These are phyloP conservation scores for Neonectria sp. DNA, from an alignment of 2,329 filamentous ascomycete species.

Conservation along the genomic window DNA sequence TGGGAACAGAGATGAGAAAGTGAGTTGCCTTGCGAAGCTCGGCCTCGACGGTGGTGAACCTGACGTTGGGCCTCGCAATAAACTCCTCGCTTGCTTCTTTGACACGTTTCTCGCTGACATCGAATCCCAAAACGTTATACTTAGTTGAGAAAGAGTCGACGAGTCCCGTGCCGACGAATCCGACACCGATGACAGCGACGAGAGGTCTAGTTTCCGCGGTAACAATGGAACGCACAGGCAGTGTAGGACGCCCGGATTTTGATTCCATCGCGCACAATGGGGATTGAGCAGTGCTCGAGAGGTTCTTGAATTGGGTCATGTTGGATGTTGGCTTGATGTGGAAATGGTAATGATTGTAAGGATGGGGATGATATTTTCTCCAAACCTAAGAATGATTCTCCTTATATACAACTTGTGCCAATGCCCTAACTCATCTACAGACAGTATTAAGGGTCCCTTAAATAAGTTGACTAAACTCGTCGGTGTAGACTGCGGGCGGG, in stretches of 20 bases:
- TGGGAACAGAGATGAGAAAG: constrained; percentile 68
- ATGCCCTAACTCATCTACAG: not conserved
- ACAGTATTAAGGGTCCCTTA: not conserved
- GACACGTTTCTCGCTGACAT: constrained; percentile 53
- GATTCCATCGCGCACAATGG: not conserved
- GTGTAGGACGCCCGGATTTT: not conserved
- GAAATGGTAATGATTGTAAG: not conserved
- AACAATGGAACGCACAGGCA: not conserved
- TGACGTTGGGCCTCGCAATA: constrained; percentile 42
- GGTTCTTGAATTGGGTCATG: not conserved
- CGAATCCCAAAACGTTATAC: constrained; percentile 64
- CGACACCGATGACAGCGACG: constrained; percentile 66
- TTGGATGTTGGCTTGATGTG: not conserved
- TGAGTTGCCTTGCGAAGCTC: constrained; percentile 61
- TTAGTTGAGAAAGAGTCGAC: constrained; percentile 57
- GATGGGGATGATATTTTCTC: not conserved
- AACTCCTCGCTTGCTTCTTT: constrained; percentile 50
- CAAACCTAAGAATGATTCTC: not conserved
- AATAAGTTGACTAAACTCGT: not conserved
- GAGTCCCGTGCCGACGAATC: constrained; percentile 66
- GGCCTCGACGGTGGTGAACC: not conserved
- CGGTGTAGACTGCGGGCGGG: too few species aligned
- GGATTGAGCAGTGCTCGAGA: not conserved
- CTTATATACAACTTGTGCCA: not conserved
- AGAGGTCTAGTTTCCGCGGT: constrained; percentile 39